Percentiles rank a stretch among this genome's conserved stretches.
These are phyloP conservation scores for Aspergillus niger DNA, from an alignment of 2,329 filamentous ascomycete genomes.

Conservation along the genomic window DNA sequence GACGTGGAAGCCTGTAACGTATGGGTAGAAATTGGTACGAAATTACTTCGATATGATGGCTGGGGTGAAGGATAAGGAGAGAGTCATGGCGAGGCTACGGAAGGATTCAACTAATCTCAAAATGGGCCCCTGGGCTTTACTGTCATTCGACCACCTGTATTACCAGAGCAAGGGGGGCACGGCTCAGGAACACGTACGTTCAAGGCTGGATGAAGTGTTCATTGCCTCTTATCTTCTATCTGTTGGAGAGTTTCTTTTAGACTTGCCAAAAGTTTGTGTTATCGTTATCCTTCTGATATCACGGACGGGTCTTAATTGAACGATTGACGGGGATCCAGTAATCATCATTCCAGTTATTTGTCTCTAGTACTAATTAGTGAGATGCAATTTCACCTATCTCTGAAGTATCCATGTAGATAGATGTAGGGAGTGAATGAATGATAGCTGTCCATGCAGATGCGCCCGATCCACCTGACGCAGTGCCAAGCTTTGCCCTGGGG, in stretches of 20 bases:
- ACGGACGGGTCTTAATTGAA: constrained; percentile 6
- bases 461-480: neutral
- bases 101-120: neutral
- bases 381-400: too few species aligned
- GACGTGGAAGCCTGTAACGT: constrained; percentile 65
- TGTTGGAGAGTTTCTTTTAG: neutral
- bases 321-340: neutral
- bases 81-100: neutral
- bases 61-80: neutral
- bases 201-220: constrained; percentile 7
- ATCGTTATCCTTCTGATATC: constrained; percentile 11
- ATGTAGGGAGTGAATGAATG: neutral
- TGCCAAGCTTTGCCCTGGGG: constrained; percentile 12
- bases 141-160: neutral
- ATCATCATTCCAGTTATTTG: neutral
- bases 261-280: constrained; percentile 12
- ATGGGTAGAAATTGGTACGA: neutral
- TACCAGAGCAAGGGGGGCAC: neutral
- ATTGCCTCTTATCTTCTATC: neutral
- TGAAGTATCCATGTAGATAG: neutral
- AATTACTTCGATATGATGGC: neutral
- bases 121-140: neutral
- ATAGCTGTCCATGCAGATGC: neutral
- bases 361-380: too few species aligned
- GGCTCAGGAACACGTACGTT: neutral